Conservation (phyloP, 257 asterid species). For the Haberlea rhodopensis region DNA sequence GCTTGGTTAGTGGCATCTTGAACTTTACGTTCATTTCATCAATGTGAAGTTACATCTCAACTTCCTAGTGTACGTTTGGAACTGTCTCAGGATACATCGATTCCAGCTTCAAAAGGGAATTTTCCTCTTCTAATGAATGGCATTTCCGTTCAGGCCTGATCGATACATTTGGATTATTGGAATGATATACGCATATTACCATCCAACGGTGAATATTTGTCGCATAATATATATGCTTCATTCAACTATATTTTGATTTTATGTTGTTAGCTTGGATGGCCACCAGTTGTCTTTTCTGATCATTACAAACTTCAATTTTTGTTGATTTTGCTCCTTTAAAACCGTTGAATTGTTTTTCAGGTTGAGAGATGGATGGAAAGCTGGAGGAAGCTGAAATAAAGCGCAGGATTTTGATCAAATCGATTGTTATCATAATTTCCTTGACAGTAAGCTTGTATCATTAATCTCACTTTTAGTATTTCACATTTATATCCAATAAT, state of each 20-base stretch:
- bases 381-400: constrained; percentile 82
- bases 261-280: constrained; percentile 14
- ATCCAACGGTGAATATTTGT: constrained; percentile 64
- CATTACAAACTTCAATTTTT: constrained; percentile 10
- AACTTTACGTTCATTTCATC: constrained; percentile 9
- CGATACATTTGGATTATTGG: constrained; percentile 91
- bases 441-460: constrained; percentile 49
- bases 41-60: constrained; percentile 18
- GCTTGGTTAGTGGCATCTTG: constrained; percentile 54
- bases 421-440: constrained; percentile 46
- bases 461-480: constrained; percentile 22
- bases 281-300: constrained; percentile 12
- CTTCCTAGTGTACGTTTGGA: constrained; percentile 15
- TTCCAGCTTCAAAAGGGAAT: constrained; percentile 61
- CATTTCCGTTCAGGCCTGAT: constrained; percentile 85
- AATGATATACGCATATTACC: constrained; percentile 84
- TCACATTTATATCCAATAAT: constrained; percentile 21
- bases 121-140: constrained; percentile 65
- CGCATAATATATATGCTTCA: constrained; percentile 15
- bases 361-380: constrained; percentile 96
- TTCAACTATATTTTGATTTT: constrained; percentile 5
- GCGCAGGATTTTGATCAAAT: constrained; percentile 64
- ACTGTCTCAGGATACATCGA: constrained; percentile 61
- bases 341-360: constrained; percentile 36
- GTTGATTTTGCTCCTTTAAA: constrained; percentile 13